Evolutionary conservation across 345 rosid species (phyloP).

Genomic region (Melaleuca quinquenervia): DNA sequence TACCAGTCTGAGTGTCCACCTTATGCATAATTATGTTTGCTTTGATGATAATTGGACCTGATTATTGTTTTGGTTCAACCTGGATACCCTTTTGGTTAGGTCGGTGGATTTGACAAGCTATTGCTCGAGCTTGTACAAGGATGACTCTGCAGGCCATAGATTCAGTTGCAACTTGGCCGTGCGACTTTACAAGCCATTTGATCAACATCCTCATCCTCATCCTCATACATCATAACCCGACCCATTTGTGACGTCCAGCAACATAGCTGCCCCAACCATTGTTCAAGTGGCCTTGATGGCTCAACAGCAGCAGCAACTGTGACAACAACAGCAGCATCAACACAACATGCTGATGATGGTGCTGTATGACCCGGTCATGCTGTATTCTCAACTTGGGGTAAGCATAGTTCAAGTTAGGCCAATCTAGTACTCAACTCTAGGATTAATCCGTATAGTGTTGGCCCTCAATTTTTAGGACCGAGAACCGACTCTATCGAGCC

Average conservation of each 20-base stretch:
- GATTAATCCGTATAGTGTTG: too few relatives aligned
- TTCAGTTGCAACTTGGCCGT: conserved; percentile 28
- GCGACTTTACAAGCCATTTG: conserved; percentile 40
- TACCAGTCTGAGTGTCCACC: not conserved
- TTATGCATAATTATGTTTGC: too few relatives aligned
- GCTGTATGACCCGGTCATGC: conserved; percentile 6
- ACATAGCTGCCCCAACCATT: conserved; percentile 60
- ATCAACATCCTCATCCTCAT: conserved; percentile 11
- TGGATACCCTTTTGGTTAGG: conserved; percentile 20
- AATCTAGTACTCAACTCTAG: too few relatives aligned
- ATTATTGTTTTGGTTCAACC: not conserved
- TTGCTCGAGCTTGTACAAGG: conserved; percentile 87
- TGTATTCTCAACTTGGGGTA: conserved; percentile 4
- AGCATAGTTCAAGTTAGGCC: too few relatives aligned
- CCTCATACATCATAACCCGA: conserved; percentile 33
- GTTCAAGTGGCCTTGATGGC: conserved; percentile 76
- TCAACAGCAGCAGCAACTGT: conserved; percentile 56
- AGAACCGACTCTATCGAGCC: too few relatives aligned
- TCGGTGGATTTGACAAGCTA: conserved; percentile 83
- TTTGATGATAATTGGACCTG: not conserved
- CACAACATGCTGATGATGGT: conserved; percentile 14
- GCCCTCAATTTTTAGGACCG: too few relatives aligned
- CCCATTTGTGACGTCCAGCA: conserved; percentile 62
- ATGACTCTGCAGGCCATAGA: conserved; percentile 68
- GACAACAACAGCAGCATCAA: conserved; percentile 27